Base-by-base conservation (phyloP, 108 stramenopile species). In the Nitzschia sp. region DNA sequence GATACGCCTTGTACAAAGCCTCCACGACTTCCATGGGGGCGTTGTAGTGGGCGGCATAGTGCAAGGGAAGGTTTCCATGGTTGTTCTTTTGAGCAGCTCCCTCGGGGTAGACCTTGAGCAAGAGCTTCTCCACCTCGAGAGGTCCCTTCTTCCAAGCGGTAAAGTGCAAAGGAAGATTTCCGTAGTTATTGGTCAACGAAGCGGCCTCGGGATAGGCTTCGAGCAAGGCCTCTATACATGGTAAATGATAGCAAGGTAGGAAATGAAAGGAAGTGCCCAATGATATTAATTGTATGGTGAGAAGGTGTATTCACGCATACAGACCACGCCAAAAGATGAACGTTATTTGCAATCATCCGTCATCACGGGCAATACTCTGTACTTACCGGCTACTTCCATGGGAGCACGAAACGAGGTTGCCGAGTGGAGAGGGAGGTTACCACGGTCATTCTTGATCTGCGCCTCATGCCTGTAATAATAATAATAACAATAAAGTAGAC, bases 91-190 rank as follows among this genome's bases (percentile, higher is more conserved):
- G 85, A 0, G 93, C 88, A 6, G 93, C 93, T 0, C 93, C 93
- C 65, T 94, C 90, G 31, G 93, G 93, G 52, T 77, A 91, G 31
- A 90, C 65, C 62, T 87, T 85, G 48, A 94, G 65, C 22, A 94
- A 53, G 3, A 94, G 77, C 44, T 82, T 77, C 76, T 88, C 87
- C 38, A 84, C 85, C 58, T 94, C 93, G 28, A 94, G 68, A 2
- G 93, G 93, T 58, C 90, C 93, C 68, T 94, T 91, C 70, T 91
- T 91, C 93, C 90, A 91, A 1, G 93, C 93, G 21, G 93, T 89
- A 28, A 81, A 91, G 85, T 76, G 90, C 77, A 62, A 83, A 27
- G 93, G 87, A 9, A 94, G 78, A 47, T 94, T 94, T 16, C 93
- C 93, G 65, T 91, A 91, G 60, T 91, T 91, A 83, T 94, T 94